Conservation (phyloP, 208 protist genomes). For the Kentomonas sorsogonicus region DNA sequence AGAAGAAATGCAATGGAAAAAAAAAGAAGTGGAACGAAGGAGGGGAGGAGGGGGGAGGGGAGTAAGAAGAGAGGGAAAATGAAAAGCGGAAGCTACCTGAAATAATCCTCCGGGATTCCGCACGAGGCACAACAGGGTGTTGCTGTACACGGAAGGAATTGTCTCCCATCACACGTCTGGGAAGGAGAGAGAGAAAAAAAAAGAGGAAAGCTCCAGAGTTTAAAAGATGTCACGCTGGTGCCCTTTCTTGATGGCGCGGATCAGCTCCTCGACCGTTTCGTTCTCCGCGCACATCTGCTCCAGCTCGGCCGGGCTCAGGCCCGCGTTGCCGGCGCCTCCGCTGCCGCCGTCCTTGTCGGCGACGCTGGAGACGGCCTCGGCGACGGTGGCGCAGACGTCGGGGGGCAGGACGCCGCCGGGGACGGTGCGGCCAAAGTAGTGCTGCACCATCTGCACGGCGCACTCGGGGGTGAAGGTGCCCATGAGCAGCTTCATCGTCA, state of each 20-base stretch:
- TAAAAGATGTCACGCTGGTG: constrained; percentile 56
- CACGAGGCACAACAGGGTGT: too few relatives aligned
- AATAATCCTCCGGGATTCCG: too few relatives aligned
- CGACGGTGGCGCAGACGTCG: constrained; percentile 11
- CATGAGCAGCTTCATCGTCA: constrained; percentile 89
- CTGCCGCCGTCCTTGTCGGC: neutral
- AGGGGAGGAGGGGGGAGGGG: neutral
- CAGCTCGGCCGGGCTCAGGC: constrained; percentile 77
- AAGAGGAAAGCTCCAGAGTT: neutral
- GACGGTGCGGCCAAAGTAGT: constrained; percentile 45
- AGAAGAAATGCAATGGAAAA: constrained; percentile 13
- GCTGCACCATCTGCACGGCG: constrained; percentile 67
- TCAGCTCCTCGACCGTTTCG: constrained; percentile 62
- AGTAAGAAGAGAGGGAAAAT: constrained; percentile 8
- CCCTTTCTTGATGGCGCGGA: constrained; percentile 43
- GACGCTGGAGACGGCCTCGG: neutral
- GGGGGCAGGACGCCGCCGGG: constrained; percentile 6
- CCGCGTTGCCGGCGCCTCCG: neutral
- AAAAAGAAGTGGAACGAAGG: constrained; percentile 13
- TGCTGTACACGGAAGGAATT: neutral
- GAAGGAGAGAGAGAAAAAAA: neutral
- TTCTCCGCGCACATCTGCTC: constrained; percentile 86
- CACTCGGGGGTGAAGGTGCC: constrained; percentile 64
- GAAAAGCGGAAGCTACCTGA: constrained; percentile 4
- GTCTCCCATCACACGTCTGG: neutral